phyloP scores from a whole-genome alignment of 257 asterid species.

The Solanum pinnatisectum region DNA sequence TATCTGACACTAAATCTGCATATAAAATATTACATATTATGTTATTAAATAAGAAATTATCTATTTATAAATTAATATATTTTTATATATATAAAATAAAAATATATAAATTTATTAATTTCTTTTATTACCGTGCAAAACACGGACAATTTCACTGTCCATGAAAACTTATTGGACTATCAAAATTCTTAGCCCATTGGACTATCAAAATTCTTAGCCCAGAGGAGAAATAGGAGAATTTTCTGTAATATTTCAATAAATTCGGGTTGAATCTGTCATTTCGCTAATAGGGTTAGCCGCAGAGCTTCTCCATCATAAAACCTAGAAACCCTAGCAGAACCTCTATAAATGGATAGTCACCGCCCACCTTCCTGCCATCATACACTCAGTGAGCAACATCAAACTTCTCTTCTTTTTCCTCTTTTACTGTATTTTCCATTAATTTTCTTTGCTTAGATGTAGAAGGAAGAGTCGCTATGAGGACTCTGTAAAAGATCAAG shows the following conservation, averaged over 20 bases:
- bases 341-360: neutral
- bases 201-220: neutral
- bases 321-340: neutral
- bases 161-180: neutral
- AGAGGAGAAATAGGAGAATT: neutral
- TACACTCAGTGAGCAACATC: neutral
- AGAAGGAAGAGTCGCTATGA: neutral
- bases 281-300: neutral
- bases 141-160: neutral
- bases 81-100: too few species aligned
- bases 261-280: neutral
- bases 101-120: too few species aligned
- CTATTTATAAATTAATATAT: too few species aligned
- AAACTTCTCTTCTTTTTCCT: neutral
- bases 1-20: too few species aligned
- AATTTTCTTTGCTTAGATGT: too few species aligned
- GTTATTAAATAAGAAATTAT: too few species aligned
- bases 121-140: too few species aligned
- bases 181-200: neutral
- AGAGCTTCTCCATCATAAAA: neutral
- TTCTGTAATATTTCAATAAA: neutral
- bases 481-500: conserved; percentile 11
- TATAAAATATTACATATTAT: too few species aligned
- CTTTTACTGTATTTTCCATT: neutral
- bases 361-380: neutral